phyloP scores from a whole-genome alignment of 345 rosid species.

The Acer saccharum region DNA sequence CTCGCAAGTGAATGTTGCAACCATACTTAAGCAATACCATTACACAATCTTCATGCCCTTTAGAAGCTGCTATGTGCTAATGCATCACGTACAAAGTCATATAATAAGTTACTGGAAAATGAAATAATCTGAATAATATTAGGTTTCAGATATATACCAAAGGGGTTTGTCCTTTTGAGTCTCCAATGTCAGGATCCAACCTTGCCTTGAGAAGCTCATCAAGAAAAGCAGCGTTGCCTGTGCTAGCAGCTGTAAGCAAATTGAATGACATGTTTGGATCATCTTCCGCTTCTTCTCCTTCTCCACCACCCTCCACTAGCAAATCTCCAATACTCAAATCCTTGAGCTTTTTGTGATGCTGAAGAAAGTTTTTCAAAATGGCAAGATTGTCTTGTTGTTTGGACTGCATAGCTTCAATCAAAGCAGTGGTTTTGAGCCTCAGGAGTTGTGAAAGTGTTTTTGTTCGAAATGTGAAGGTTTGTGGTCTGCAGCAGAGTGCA shows the following conservation, averaged over 20 bases:
- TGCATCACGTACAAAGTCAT: conserved; percentile 3
- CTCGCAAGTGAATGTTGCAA: conserved; percentile 70
- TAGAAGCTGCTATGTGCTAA: conserved; percentile 85
- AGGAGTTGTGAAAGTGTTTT: conserved; percentile 80
- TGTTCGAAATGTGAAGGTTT: conserved; percentile 68
- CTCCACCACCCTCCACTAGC: conserved; percentile 41
- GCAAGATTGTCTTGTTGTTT: conserved; percentile 66
- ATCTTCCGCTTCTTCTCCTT: conserved; percentile 38
- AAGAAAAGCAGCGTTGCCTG: conserved; percentile 83
- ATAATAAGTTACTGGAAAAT: not conserved
- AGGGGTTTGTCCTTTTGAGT: conserved; percentile 73
- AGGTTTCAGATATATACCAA: conserved; percentile 41
- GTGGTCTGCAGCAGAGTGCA: conserved; percentile 74
- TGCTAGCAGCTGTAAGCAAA: conserved; percentile 52
- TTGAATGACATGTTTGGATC: conserved; percentile 47
- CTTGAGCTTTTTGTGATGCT: conserved; percentile 65
- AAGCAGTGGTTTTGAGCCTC: conserved; percentile 60
- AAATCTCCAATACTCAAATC: conserved; percentile 54
- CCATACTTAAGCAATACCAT: conserved; percentile 69
- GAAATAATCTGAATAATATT: not conserved
- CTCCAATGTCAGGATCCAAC: conserved; percentile 68
- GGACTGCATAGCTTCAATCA: conserved; percentile 68
- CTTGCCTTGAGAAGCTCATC: conserved; percentile 85
- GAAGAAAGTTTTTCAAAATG: conserved; percentile 75
- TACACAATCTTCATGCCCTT: conserved; percentile 86